These are phyloP conservation scores for Clarkia xantiana DNA, from an alignment of 345 rosid genomes.

Conservation along the genomic window DNA sequence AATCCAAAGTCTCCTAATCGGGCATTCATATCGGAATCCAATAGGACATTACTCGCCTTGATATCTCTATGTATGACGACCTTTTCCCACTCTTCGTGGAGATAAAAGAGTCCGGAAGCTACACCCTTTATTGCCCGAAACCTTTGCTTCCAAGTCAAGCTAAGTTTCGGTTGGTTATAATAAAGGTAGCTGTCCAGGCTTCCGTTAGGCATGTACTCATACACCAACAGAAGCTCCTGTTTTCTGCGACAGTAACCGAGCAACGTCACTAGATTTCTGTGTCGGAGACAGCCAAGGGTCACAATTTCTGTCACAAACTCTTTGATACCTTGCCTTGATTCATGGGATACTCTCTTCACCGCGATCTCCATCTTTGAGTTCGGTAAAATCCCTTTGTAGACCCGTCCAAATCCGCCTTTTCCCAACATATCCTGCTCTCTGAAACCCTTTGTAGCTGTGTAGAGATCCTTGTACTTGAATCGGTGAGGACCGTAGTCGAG, in stretches of 20 bases:
- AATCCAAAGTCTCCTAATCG: conserved; percentile 40
- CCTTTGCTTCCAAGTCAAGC: conserved; percentile 28
- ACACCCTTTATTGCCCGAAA: conserved; percentile 23
- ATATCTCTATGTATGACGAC: conserved; percentile 34
- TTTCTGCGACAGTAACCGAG: conserved; percentile 42
- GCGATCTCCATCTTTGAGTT: conserved; percentile 35
- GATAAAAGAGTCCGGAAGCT: conserved; percentile 27
- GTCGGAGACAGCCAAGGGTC: conserved; percentile 31
- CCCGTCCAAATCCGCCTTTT: conserved; percentile 51
- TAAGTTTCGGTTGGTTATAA: conserved; percentile 11
- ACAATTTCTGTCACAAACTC: conserved; percentile 40
- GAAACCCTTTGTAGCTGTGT: conserved; percentile 49
- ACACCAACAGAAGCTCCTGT: conserved; percentile 37
- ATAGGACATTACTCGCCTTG: conserved; percentile 32
- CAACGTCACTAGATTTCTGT: conserved; percentile 38
- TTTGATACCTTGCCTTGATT: conserved; percentile 8
- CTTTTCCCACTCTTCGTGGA: conserved; percentile 35
- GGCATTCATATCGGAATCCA: conserved; percentile 23
- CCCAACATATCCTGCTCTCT: conserved; percentile 44
- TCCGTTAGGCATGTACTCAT: conserved; percentile 49
- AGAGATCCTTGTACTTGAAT: conserved; percentile 48
- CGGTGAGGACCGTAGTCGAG: conserved; percentile 35
- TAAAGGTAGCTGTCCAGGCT: conserved; percentile 36
- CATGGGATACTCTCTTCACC: conserved; percentile 53
- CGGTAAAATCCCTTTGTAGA: conserved; percentile 41